Evolutionary conservation across 768 basidiomycete genomes (phyloP).

Genomic region (Leccinum sublutescens): DNA sequence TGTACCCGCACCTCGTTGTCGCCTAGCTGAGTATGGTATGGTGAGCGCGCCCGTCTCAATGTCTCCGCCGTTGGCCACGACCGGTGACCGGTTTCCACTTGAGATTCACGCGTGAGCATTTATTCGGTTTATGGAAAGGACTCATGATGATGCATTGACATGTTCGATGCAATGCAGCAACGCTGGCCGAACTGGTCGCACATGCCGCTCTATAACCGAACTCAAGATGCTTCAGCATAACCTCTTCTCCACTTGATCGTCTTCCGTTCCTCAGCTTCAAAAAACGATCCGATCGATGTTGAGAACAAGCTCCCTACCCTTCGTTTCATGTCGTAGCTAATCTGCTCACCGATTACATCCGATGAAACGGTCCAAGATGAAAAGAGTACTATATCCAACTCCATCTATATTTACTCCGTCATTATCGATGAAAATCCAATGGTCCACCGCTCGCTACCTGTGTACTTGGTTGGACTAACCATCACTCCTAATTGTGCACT

Average conservation of each 20-base stretch:
- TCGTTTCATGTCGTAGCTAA: neutral
- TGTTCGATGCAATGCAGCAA: too few relatives aligned
- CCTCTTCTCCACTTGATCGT: neutral
- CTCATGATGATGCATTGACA: neutral
- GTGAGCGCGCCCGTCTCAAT: too few relatives aligned
- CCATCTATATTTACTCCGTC: neutral
- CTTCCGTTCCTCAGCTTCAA: neutral
- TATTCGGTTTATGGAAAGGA: neutral
- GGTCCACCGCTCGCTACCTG: neutral
- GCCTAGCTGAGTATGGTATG: too few relatives aligned
- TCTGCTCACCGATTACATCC: neutral
- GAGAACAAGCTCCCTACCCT: neutral
- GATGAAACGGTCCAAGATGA: too few relatives aligned
- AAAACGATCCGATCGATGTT: neutral
- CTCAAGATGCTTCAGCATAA: neutral
- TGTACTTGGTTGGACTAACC: neutral
- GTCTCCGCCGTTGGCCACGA: too few relatives aligned
- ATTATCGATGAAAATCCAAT: too few relatives aligned
- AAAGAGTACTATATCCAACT: neutral
- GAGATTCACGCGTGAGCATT: constrained; percentile 24
- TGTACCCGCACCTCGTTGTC: too few relatives aligned
- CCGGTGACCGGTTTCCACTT: too few relatives aligned
- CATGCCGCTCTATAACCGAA: neutral
- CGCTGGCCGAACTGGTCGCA: neutral
- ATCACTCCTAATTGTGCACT: neutral